Evolutionary conservation across 2,329 filamentous ascomycete genomes (phyloP), one percentile per base, ranked within the genome.

Genomic region (Sarocladium kiliense): DNA sequence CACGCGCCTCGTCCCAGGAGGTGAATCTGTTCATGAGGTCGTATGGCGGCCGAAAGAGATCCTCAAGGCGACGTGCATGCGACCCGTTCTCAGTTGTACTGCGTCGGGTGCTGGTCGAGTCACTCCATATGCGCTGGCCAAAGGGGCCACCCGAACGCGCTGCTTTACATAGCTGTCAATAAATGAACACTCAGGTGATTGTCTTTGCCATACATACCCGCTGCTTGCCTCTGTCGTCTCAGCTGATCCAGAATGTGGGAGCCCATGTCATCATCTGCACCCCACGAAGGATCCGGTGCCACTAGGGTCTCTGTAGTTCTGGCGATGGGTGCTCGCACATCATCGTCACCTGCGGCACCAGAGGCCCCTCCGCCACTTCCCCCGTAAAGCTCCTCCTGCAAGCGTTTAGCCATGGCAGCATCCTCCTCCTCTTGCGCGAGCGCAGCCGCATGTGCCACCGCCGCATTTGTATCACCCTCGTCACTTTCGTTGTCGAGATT

Each of bases 351-450:
- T 25, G 32, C 14, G 3, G 19, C 69, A 7, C 69, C 74, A 27
- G 68, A 73, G 21, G 68, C 74, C 37, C 72, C 73, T 14, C 73
- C 74, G 37, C 67, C 65, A 7, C 65, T 71, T 34, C 64, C 80
- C 54, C 81, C 80, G 64, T 97, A 97, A 66, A 96, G 81, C 71
- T 99, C 91, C 65, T 99, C 89, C 69, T 99, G 94, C 57, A 99
- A 71, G 56, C 89, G 84, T 68, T 92, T 84, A 6, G 94, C 94
- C 85, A 97, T 93, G 42, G 89, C 92, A 54, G 91, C 92, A 65
- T 99, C 94, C 64, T 96, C 91, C 60, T 97, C 92, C 61, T 88
- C 83, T 54, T 85, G 77, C 16, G 80, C 82, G 37, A 78, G 71
- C 1, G 66, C 66, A 3, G 66, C 71, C 1, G 70, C 73, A 21